phyloP scores from a whole-genome alignment of 2,329 filamentous ascomycete species.

The Penicillium sumatraense region DNA sequence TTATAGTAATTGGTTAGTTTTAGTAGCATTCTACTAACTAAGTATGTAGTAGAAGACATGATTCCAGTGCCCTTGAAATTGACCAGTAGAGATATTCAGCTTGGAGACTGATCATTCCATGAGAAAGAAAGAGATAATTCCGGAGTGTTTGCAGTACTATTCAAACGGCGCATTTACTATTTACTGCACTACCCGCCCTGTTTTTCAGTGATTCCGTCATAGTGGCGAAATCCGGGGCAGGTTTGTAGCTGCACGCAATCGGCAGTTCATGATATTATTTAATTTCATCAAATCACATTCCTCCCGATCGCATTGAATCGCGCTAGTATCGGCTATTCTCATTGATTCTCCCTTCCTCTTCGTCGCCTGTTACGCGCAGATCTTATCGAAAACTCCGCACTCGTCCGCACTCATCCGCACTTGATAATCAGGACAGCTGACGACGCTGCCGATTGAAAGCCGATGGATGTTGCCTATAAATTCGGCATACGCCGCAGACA shows the following conservation, averaged over 20 bases:
- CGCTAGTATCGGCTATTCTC: not conserved
- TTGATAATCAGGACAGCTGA: constrained; percentile 5
- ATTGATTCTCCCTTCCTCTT: not conserved
- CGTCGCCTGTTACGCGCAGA: not conserved
- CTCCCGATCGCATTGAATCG: not conserved
- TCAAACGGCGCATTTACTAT: too few relatives aligned
- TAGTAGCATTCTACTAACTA: too few relatives aligned
- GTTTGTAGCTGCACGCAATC: not conserved
- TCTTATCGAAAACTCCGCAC: constrained; percentile 17
- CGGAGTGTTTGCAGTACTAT: too few relatives aligned
- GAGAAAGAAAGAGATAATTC: too few relatives aligned
- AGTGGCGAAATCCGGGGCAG: not conserved
- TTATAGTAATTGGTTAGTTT: too few relatives aligned
- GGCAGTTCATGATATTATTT: constrained; percentile 15
- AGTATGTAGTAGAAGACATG: too few relatives aligned
- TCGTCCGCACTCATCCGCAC: constrained; percentile 23
- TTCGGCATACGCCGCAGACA: constrained; percentile 17
- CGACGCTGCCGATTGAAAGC: not conserved
- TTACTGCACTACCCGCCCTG: too few relatives aligned
- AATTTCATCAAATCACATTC: not conserved
- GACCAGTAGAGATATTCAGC: too few relatives aligned
- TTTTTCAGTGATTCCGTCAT: not conserved
- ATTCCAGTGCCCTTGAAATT: too few relatives aligned
- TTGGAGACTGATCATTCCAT: too few relatives aligned
- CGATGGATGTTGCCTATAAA: not conserved